Evolutionary conservation across 257 asterid species (phyloP).

Genomic region (Verbascum thapsus): DNA sequence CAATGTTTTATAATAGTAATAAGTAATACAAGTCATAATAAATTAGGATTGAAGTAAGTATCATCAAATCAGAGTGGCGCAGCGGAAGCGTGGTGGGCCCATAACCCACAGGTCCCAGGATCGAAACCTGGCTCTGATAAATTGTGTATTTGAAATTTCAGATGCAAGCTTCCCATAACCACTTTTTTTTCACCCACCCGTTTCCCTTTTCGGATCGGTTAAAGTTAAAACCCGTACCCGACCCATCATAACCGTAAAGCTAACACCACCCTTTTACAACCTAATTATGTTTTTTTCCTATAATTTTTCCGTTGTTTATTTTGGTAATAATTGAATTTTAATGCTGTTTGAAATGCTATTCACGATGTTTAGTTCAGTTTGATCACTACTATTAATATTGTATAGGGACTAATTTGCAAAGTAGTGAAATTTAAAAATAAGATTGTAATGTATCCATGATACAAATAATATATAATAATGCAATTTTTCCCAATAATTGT

Average conservation of each 20-base stretch:
- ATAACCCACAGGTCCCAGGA: slow-evolving; percentile 99
- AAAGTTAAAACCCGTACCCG: background rate
- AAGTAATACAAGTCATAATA: too few species aligned
- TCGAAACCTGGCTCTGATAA: slow-evolving; percentile 99
- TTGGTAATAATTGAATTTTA: background rate
- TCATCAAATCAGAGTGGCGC: slow-evolving; percentile 93
- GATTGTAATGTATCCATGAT: too few species aligned
- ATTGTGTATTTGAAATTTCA: background rate
- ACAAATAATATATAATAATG: too few species aligned
- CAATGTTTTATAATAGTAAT: too few species aligned
- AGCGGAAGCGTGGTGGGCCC: slow-evolving; percentile 99
- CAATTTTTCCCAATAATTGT: too few species aligned
- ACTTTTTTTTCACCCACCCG: background rate
- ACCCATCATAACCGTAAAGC: slow-evolving; percentile 37
- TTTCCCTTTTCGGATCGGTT: background rate
- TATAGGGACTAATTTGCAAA: too few species aligned
- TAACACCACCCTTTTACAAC: slow-evolving; percentile 23
- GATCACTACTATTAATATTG: too few species aligned
- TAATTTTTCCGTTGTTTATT: background rate
- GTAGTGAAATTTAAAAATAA: too few species aligned
- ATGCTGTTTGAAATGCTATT: background rate
- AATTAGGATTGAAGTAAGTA: too few species aligned
- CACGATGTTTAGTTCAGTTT: background rate
- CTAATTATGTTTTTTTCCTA: background rate
- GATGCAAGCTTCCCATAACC: background rate